phyloP scores from a whole-genome alignment of 805 yeast genomes.

The Lipomyces lipofer region DNA sequence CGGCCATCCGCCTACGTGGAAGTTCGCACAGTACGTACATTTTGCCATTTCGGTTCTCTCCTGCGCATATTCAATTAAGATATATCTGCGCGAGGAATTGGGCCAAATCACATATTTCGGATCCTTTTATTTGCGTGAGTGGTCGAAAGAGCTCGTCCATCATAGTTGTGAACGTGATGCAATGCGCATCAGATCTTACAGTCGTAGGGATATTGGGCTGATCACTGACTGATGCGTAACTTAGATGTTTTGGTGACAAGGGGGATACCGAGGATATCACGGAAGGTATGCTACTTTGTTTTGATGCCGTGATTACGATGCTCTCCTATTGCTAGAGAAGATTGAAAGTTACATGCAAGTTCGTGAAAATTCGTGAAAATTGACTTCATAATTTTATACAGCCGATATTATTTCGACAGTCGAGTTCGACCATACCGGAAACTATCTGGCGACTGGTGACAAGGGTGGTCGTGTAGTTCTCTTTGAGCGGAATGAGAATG shows the following conservation, averaged over 20 bases:
- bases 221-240: too few relatives aligned
- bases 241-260: slow-evolving; percentile 91
- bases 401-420: slow-evolving; percentile 97
- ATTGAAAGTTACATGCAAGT: too few relatives aligned
- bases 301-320: neutral
- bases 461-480: slow-evolving; percentile 97
- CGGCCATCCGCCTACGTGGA: slow-evolving; percentile 33
- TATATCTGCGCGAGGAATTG: too few relatives aligned
- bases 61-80: too few relatives aligned
- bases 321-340: too few relatives aligned
- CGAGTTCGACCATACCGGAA: slow-evolving; percentile 93
- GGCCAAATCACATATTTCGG: neutral
- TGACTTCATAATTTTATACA: slow-evolving; percentile 3
- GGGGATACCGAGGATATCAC: slow-evolving; percentile 88
- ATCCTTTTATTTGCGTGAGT: neutral
- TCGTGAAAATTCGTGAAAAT: too few relatives aligned
- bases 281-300: slow-evolving; percentile 28
- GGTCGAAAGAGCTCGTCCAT: too few relatives aligned
- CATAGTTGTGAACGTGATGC: too few relatives aligned
- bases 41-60: neutral
- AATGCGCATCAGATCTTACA: too few relatives aligned
- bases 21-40: slow-evolving; percentile 35
- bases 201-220: too few relatives aligned
- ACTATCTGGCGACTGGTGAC: slow-evolving; percentile 96
- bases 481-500: slow-evolving; percentile 78